phyloP scores from a whole-genome alignment of 306 rosid species.

The Castanea mollissima region DNA sequence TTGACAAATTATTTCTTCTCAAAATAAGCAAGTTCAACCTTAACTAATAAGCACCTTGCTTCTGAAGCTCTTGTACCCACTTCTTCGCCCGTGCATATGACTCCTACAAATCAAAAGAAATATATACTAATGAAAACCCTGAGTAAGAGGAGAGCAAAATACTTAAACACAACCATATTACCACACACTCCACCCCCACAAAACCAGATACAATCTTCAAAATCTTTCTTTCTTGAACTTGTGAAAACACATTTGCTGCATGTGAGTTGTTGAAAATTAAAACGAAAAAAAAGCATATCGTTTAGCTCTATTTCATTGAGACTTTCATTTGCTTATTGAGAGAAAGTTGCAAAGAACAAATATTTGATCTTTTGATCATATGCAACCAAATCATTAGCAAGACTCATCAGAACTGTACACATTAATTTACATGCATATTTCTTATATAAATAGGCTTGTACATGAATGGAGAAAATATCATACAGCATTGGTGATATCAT shows the following conservation, averaged over 20 bases:
- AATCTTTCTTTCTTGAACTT: neutral
- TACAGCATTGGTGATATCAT: constrained; percentile 55
- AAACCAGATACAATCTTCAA: neutral
- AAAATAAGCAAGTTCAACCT: constrained; percentile 4
- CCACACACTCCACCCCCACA: neutral
- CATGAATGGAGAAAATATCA: constrained; percentile 19
- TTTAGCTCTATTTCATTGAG: neutral
- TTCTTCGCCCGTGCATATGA: constrained; percentile 59
- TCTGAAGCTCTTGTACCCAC: constrained; percentile 71
- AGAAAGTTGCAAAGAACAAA: neutral
- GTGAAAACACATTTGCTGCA: neutral
- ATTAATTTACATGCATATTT: neutral
- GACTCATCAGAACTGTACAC: neutral
- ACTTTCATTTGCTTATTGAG: neutral
- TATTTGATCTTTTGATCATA: neutral
- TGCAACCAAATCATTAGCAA: neutral
- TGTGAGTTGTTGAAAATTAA: neutral
- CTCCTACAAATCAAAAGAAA: constrained; percentile 32
- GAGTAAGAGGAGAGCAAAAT: neutral
- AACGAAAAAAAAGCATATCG: neutral
- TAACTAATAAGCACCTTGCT: constrained; percentile 50
- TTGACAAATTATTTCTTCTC: neutral
- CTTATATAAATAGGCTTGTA: constrained; percentile 12
- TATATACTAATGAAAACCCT: neutral
- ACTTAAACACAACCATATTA: neutral